Base-by-base conservation (phyloP, 164 flowering plant species). In the Cinnamomum chago region DNA sequence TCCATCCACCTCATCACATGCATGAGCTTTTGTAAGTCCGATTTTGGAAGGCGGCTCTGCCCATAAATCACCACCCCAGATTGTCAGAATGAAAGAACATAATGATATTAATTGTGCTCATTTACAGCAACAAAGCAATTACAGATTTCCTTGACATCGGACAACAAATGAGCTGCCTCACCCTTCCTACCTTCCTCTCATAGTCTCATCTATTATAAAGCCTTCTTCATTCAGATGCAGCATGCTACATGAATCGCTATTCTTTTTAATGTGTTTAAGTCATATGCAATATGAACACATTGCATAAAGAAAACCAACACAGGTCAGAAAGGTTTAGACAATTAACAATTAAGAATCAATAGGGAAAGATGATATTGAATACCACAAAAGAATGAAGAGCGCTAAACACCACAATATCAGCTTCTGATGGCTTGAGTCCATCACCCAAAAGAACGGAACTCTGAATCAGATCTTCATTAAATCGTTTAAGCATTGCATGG, bases 1-100 rank as follows among this genome's bases (percentile, higher is more conserved):
- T 92, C 94, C 82, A 89, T 82, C 99, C 99, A 95, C 80, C 99
- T 87, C 78, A 90, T 51, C 70, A 95, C 84, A 82, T 95, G 86
- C 66, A 89, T 87, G 64, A 85, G 74, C 74, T 88, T 87, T 68
- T 79, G 78, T 75, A 58, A 79, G 17, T 92, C 90, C 50, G 89
- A 67, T 62, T 71, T 76, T 60, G 97, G 72, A 75, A 93, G 84
- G 74, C 83, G 80, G 78, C 77, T 80, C 97, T 95, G 86, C 69
- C 23, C 81, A 52, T 15, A 69, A 73, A 15, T 33, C 67, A 70
- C 22, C 40, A 79, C 25, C 51, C 40, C 50, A 58, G 50, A n/a
- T 52, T 68, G 67, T 76, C 28, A 67, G 69, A 67, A 67, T 28
- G 18, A 9, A 67, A 67, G 12, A 7, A 67, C 67, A 2, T 24